Evolutionary conservation across 2,329 filamentous ascomycete genomes (phyloP), one percentile per base, ranked within the genome.

Genomic region (Verticillium albo-atrum): DNA sequence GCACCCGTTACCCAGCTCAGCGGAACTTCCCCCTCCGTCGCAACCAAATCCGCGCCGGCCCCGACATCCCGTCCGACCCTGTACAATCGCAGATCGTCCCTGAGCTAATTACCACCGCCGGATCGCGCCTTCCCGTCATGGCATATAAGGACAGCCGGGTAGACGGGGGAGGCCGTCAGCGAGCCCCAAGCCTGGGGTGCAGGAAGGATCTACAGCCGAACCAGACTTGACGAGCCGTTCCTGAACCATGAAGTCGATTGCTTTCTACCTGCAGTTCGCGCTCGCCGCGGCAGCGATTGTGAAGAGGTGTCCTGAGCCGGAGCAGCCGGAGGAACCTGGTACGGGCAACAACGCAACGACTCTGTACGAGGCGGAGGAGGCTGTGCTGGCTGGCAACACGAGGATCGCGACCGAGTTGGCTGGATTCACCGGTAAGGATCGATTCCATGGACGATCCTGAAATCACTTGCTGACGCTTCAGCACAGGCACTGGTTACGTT

Each of bases 401-500:
- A 35, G 54, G 10, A 71, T 76, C 60, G 75, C 70, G 6, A 76
- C 71, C 6, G 68, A 72, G 0, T 70, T 74, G 28, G 60, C 74
- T 23, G 78, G 78, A 2, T 80, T 67, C 61, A 69, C 73, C 25
- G 75, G 74, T 72, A 50, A 6, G 60, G 2, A 23, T 10, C 12
- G 2, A 30, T 9, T 5, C n/a, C 50, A 14, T 6, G 12, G 2
- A 17, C 10, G n/a, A 9, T 15, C 3, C 9, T 12, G 14, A 30
- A 12, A 10, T 20, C 23, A 15, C 17, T n/a, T 28, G 15, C 27
- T 54, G 14, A 34, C 17, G 26, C 26, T 14, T 10, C 6, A 23
- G 7, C 42, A 55, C 54, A 78, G 77, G 78, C 15, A 74, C 73
- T 17, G 79, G 79, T 23, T 82, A 81, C 60, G 75, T 81, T 15